Evolutionary conservation across 345 rosid species (phyloP), one percentile per base, ranked within the genome.

Genomic region (Limnanthes douglasii): DNA sequence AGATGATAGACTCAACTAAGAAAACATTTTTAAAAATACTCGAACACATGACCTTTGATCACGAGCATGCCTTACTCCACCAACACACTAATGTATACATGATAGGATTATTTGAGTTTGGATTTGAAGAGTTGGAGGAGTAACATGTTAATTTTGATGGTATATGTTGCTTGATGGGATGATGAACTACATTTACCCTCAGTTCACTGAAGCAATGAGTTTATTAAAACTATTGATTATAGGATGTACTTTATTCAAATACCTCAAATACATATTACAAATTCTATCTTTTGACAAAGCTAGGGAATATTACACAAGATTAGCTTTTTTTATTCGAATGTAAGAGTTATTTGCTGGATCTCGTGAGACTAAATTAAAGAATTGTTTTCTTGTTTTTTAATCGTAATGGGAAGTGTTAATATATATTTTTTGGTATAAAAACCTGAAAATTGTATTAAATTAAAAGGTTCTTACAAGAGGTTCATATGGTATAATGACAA

Each of bases 41-140:
- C n/a, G n/a, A n/a, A n/a, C n/a, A n/a, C n/a, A n/a, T n/a, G n/a
- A n/a, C n/a, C n/a, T n/a, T n/a, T n/a, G n/a, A n/a, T n/a, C n/a
- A n/a, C n/a, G n/a, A n/a, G n/a, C n/a, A n/a, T n/a, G n/a, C n/a
- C n/a, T n/a, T n/a, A n/a, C n/a, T n/a, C n/a, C n/a, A n/a, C n/a
- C n/a, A n/a, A n/a, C n/a, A n/a, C n/a, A 80, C 72, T 61, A 90
- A 84, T 44, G 61, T 90, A 43, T 90, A 90, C 61, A 65, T 90
- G n/a, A n/a, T 40, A n/a, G 59, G 74, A 81, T 96, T 90, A 21
- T 85, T 84, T 59, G 84, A 90, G 73, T 96, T 84, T 67, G 84
- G 84, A 56, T 90, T 90, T 29, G 96, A 90, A 57, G 88, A 80
- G 57, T 58, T 90, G 43, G 98, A 90, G 37, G 98, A 90, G 65